phyloP scores from a whole-genome alignment of 805 yeast genomes.

The Cyberlindnera sargentensis region DNA sequence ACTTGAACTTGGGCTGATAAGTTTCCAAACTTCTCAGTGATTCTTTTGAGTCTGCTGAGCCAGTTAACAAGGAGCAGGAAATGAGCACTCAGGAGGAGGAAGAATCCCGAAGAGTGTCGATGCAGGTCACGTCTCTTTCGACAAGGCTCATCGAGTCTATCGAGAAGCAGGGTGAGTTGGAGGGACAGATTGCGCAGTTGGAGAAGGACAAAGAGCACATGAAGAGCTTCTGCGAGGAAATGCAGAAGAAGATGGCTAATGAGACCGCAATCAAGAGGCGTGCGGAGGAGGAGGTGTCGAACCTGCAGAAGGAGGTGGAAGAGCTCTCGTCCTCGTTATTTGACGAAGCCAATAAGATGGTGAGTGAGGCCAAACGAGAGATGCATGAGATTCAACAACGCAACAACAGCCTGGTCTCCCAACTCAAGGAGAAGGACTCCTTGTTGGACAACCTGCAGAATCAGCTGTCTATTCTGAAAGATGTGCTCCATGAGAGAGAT shows the following conservation, averaged over 20 bases:
- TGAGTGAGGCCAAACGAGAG: slow-evolving; percentile 66
- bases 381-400: slow-evolving; percentile 52
- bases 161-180: slow-evolving; percentile 48
- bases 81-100: slow-evolving; percentile 5
- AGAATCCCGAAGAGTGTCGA: slow-evolving; percentile 38
- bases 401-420: slow-evolving; percentile 45
- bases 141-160: slow-evolving; percentile 56
- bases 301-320: slow-evolving; percentile 67
- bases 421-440: slow-evolving; percentile 61
- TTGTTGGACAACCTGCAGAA: slow-evolving; percentile 57
- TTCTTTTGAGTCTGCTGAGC: too few relatives aligned
- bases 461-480: slow-evolving; percentile 63
- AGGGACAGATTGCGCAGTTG: slow-evolving; percentile 36
- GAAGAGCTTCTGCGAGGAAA: slow-evolving; percentile 19
- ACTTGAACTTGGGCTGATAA: too few relatives aligned
- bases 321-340: slow-evolving; percentile 72
- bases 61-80: too few relatives aligned
- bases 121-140: slow-evolving; percentile 50
- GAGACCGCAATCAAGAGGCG: slow-evolving; percentile 32
- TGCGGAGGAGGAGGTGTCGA: slow-evolving; percentile 54
- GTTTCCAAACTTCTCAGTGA: too few relatives aligned
- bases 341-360: slow-evolving; percentile 82
- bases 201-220: slow-evolving; percentile 30
- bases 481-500: slow-evolving; percentile 39
- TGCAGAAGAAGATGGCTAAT: slow-evolving; percentile 25